These are phyloP conservation scores for Diaporthe ilicicola DNA, from an alignment of 2,329 filamentous ascomycete species.

Conservation along the genomic window DNA sequence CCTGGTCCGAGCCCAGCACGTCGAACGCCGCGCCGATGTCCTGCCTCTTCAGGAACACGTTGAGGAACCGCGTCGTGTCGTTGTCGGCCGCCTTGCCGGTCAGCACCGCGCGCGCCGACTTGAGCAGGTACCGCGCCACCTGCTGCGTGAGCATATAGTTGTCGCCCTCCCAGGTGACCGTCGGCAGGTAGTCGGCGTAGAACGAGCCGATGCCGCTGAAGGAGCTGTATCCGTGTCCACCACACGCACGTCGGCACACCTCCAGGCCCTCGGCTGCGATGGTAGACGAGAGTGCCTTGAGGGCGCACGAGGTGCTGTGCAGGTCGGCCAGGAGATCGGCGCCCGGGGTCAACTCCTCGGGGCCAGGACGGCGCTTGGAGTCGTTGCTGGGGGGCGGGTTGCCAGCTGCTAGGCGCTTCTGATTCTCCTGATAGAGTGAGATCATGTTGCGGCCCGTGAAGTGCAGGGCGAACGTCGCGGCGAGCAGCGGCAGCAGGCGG, in stretches of 20 bases:
- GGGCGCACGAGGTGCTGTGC: constrained; percentile 78
- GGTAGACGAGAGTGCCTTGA: constrained; percentile 77
- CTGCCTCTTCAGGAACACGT: constrained; percentile 68
- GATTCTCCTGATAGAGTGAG: constrained; percentile 75
- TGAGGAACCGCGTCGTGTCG: constrained; percentile 74
- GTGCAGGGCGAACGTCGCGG: constrained; percentile 79
- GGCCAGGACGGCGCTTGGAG: constrained; percentile 65
- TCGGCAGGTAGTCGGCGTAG: constrained; percentile 80
- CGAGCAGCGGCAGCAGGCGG: constrained; percentile 75
- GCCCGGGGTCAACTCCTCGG: constrained; percentile 72
- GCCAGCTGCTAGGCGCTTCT: constrained; percentile 68
- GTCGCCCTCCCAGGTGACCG: constrained; percentile 77
- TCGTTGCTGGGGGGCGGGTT: constrained; percentile 37
- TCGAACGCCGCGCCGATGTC: constrained; percentile 80
- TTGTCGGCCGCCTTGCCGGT: constrained; percentile 66
- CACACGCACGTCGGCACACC: constrained; percentile 77
- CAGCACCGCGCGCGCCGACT: constrained; percentile 77
- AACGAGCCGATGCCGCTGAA: constrained; percentile 80
- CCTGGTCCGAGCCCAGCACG: constrained; percentile 73
- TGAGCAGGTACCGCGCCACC: constrained; percentile 79
- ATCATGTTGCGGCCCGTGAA: constrained; percentile 84
- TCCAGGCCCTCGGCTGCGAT: constrained; percentile 79
- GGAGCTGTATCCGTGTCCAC: constrained; percentile 79
- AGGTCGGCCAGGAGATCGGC: constrained; percentile 76
- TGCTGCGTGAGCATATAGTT: constrained; percentile 87